phyloP scores from a whole-genome alignment of 352 stramenopile species.

The Phytophthora ohioensis region DNA sequence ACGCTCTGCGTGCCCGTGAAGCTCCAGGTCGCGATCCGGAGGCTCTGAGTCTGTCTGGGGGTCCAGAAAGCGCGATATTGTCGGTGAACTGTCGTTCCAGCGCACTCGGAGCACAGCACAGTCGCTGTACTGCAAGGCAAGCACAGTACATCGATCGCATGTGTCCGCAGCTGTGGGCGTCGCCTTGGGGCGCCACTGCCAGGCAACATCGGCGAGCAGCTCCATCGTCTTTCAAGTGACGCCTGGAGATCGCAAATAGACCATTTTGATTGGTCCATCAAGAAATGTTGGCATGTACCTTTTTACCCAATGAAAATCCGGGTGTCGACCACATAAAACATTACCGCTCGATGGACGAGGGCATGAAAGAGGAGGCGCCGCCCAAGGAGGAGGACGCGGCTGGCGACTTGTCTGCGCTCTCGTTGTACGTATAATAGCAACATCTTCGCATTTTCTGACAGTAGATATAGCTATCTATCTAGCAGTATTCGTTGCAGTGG shows the following conservation, averaged over 20 bases:
- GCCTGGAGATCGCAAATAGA: slow-evolving; percentile 25
- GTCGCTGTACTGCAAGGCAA: slow-evolving; percentile 63
- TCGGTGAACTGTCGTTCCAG: slow-evolving; percentile 23
- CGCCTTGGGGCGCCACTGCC: slow-evolving; percentile 58
- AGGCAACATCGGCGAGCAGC: slow-evolving; percentile 42
- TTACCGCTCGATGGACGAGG: slow-evolving; percentile 21
- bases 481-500: slow-evolving; percentile 2
- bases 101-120: slow-evolving; percentile 58
- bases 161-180: slow-evolving; percentile 48
- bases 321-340: slow-evolving; percentile 23
- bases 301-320: slow-evolving; percentile 35
- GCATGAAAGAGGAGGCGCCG: slow-evolving; percentile 29
- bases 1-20: slow-evolving; percentile 58
- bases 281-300: background rate
- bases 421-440: slow-evolving; percentile 32
- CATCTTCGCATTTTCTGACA: slow-evolving; percentile 2
- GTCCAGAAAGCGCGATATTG: slow-evolving; percentile 19
- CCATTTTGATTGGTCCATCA: slow-evolving; percentile 15
- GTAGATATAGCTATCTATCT: slow-evolving; percentile 6
- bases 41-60: slow-evolving; percentile 31
- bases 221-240: slow-evolving; percentile 43
- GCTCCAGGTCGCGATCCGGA: slow-evolving; percentile 49
- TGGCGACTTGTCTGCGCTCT: slow-evolving; percentile 27
- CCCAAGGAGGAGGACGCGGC: slow-evolving; percentile 25
- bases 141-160: slow-evolving; percentile 45